Evolutionary conservation across 805 yeast species (phyloP).

Genomic region (Saturnispora zaruensis): DNA sequence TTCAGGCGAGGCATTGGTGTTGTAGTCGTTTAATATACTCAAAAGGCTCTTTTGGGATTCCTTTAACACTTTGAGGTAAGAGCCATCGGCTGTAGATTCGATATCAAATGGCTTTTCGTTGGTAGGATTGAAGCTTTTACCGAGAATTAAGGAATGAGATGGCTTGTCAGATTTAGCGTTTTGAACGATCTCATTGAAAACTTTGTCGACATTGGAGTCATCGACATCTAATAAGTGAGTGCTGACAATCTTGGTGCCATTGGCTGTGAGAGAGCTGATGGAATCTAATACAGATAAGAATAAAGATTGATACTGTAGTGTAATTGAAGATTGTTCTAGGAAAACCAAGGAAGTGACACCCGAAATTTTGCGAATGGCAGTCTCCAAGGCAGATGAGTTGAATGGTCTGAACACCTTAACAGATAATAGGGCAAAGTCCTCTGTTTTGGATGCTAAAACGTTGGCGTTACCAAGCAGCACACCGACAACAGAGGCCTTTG

Average conservation of each 20-base stretch:
- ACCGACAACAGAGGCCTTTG: constrained; percentile 32
- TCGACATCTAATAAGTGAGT: constrained; percentile 42
- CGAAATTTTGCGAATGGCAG: constrained; percentile 23
- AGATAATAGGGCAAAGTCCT: constrained; percentile 37
- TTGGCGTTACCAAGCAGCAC: constrained; percentile 55
- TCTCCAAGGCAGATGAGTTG: constrained; percentile 41
- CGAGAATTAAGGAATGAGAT: constrained; percentile 54
- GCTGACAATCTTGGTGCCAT: constrained; percentile 48
- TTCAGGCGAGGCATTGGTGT: constrained; percentile 67
- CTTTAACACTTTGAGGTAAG: constrained; percentile 64
- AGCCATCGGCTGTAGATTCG: constrained; percentile 57
- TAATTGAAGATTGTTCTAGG: constrained; percentile 53
- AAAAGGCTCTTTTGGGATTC: constrained; percentile 45
- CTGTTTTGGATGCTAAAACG: constrained; percentile 10
- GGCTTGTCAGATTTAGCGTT: constrained; percentile 41
- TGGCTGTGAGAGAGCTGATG: constrained; percentile 34
- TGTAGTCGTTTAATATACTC: constrained; percentile 44
- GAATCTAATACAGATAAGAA: constrained; percentile 68
- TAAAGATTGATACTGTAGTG: constrained; percentile 32
- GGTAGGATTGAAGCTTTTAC: constrained; percentile 30
- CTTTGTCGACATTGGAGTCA: constrained; percentile 29
- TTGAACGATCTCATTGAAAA: constrained; percentile 1
- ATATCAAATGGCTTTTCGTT: constrained; percentile 28
- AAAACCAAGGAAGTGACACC: constrained; percentile 36
- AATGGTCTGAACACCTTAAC: constrained; percentile 72